Evolutionary conservation across 495 filamentous ascomycete species (phyloP).

Genomic region (Tuber indicum): DNA sequence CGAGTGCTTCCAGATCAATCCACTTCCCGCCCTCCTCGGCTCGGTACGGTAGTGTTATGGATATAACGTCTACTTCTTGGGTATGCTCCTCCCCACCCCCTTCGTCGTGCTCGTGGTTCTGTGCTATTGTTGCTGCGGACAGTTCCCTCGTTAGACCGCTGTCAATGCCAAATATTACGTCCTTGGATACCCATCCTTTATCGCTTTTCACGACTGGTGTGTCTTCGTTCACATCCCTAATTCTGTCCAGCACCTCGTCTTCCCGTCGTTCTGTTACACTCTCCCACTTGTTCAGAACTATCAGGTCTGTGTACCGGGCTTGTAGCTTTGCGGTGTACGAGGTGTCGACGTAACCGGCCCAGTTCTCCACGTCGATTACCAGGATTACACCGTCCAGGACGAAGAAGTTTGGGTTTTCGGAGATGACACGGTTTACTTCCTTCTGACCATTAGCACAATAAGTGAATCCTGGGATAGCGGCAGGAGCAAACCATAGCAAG

Average conservation of each 20-base stretch:
- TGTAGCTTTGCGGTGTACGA: slow-evolving; percentile 75
- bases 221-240: slow-evolving; percentile 80
- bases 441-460: slow-evolving; percentile 26
- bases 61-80: slow-evolving; percentile 84
- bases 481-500: slow-evolving; percentile 59
- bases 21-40: slow-evolving; percentile 42
- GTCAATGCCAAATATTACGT: slow-evolving; percentile 81
- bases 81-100: slow-evolving; percentile 56
- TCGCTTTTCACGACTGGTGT: slow-evolving; percentile 73
- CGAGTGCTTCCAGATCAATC: slow-evolving; percentile 60
- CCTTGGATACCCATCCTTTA: slow-evolving; percentile 64
- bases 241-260: slow-evolving; percentile 73
- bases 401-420: slow-evolving; percentile 58
- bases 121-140: slow-evolving; percentile 7
- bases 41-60: slow-evolving; percentile 55
- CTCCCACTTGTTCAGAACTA: slow-evolving; percentile 98
- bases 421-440: slow-evolving; percentile 66
- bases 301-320: slow-evolving; percentile 82
- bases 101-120: slow-evolving; percentile 44
- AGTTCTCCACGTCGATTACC: slow-evolving; percentile 96
- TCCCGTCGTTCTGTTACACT: slow-evolving; percentile 59
- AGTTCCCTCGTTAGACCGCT: slow-evolving; percentile 48
- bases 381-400: slow-evolving; percentile 82
- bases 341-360: slow-evolving; percentile 90
- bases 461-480: neutral